Base-by-base conservation (phyloP, 805 yeast genomes). In the Wickerhamomyces bisporus region DNA sequence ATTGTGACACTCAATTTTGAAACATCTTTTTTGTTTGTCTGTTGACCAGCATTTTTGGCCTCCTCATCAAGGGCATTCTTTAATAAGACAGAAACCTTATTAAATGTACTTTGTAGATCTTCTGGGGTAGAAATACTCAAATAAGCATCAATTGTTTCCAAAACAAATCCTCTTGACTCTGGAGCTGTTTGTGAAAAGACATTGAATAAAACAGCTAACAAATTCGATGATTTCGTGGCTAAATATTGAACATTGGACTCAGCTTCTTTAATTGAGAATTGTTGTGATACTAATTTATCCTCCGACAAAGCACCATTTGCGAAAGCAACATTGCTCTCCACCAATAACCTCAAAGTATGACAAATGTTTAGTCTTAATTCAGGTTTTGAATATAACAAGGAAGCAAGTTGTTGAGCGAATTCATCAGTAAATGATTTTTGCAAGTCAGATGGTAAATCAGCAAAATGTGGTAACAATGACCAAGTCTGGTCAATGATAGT, bases 401-500 rank as follows among this genome's bases (percentile, higher is more conserved):
- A 77, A n/a, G 95, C 73, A 41, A 94, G 66, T 24, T 71, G 62
- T 37, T 87, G 75, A 10, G 96, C 96, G 65, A 88, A 86, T 19
- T 71, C 74, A 56, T 81, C 86, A 39, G 77, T 75, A 55, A 91
- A 87, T 0, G 86, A 65, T 8, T 55, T 52, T 17, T 55, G 59
- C 48, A 87, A 66, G 62, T 93, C 98, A 19, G 65, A 67, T 25
- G 98, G 96, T 50, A 89, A 70, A 55, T 85, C 93, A 55, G 93
- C 82, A 61, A 88, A 93, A 49, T 80, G 83, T 14, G 98, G 96
- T 44, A 93, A 68, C 45, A 89, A 68, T 1, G 94, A 79, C 97
- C 97, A 88, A 25, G 89, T 71, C 69, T 93, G 99, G 56, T 86
- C 95, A 30, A 86, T 68, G 32, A 93, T 77, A 3, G 98, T 91